A percentile compares a stretch with the other conserved stretches of the same genome.
Evolutionary conservation across 2,329 filamentous ascomycete species (phyloP).

Genomic region (Colletotrichum gloeosporioides): DNA sequence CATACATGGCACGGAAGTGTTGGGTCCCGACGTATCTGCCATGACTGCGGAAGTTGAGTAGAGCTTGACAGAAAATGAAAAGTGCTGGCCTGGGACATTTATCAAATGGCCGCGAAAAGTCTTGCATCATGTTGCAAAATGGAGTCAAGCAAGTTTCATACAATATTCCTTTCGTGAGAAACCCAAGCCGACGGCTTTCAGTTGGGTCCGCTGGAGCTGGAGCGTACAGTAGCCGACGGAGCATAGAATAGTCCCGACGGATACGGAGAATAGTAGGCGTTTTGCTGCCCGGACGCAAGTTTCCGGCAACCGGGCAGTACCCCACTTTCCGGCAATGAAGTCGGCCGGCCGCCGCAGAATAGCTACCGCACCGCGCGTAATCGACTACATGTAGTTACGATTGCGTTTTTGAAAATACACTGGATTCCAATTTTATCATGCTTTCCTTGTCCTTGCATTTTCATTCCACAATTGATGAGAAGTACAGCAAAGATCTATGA

Average conservation of each 20-base stretch:
- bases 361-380: neutral
- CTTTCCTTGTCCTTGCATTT: too few relatives aligned
- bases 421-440: too few relatives aligned
- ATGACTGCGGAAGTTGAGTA: neutral
- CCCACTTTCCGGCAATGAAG: neutral
- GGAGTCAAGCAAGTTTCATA: neutral
- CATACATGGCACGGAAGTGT: neutral
- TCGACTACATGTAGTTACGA: neutral
- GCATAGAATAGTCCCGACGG: neutral
- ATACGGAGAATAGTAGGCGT: neutral
- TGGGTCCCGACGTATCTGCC: neutral
- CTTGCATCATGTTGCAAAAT: neutral
- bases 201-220: neutral
- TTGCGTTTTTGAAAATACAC: neutral
- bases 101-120: neutral
- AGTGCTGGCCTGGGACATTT: neutral
- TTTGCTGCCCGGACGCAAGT: neutral
- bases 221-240: neutral
- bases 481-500: accelerated
- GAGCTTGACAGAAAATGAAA: neutral
- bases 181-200: neutral
- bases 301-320: neutral
- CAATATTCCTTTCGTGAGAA: neutral
- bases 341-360: neutral
- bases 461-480: neutral